Evolutionary conservation across 345 rosid species (phyloP).

Genomic region (Salix koriyanagi): DNA sequence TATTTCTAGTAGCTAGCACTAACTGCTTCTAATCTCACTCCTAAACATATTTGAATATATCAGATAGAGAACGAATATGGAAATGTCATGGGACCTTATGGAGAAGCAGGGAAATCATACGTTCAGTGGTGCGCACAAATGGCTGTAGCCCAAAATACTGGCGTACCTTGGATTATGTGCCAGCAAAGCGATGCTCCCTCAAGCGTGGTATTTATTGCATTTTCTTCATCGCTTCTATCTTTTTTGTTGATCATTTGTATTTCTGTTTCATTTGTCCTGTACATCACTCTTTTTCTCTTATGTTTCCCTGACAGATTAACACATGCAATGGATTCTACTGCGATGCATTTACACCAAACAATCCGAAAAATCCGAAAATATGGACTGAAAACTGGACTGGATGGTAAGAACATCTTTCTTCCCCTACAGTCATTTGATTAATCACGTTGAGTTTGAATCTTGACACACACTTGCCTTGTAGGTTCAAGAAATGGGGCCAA

Average conservation of each 20-base stretch:
- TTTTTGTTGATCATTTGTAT: too few relatives aligned
- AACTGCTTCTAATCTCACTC: too few relatives aligned
- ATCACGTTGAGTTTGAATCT: neutral
- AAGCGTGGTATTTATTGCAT: slow-evolving; percentile 9
- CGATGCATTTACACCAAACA: slow-evolving; percentile 25
- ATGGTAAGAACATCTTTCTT: slow-evolving; percentile 30
- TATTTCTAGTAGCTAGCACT: too few relatives aligned
- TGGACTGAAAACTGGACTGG: slow-evolving; percentile 82
- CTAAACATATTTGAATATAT: neutral
- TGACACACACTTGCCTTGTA: neutral
- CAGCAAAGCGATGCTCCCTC: slow-evolving; percentile 23
- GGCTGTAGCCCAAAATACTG: slow-evolving; percentile 21
- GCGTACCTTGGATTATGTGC: slow-evolving; percentile 31
- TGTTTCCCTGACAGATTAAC: slow-evolving; percentile 1
- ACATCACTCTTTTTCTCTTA: neutral
- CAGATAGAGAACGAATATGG: slow-evolving; percentile 36
- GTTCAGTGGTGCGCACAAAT: slow-evolving; percentile 23
- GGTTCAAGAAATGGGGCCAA: slow-evolving; percentile 11
- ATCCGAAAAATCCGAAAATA: slow-evolving; percentile 31
- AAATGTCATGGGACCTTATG: slow-evolving; percentile 11
- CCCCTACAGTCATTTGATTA: neutral
- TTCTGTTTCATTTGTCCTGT: too few relatives aligned
- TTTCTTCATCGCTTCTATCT: neutral
- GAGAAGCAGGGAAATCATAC: slow-evolving; percentile 25
- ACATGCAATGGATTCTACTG: slow-evolving; percentile 35